These are phyloP conservation scores for Lepiota brunneoincarnata DNA, from an alignment of 768 basidiomycete genomes.

Conservation along the genomic window DNA sequence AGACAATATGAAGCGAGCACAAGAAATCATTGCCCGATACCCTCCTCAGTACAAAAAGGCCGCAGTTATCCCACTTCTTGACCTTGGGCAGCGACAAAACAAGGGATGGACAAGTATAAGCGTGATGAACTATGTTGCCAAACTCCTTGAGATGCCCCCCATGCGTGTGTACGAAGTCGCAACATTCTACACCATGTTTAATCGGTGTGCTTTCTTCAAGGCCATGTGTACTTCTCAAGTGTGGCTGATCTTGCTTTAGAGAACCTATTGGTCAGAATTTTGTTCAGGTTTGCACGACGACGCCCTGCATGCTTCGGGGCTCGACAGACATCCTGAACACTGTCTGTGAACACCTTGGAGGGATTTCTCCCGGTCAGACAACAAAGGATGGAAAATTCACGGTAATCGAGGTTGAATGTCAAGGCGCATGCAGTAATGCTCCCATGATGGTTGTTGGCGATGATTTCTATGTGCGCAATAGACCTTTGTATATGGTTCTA, in stretches of 20 bases:
- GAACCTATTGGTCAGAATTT: slow-evolving; percentile 94
- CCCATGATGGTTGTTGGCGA: slow-evolving; percentile 96
- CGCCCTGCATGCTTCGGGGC: slow-evolving; percentile 94
- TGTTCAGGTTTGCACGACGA: slow-evolving; percentile 98
- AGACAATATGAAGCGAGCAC: slow-evolving; percentile 80
- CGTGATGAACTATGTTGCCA: slow-evolving; percentile 98
- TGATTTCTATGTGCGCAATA: slow-evolving; percentile 83
- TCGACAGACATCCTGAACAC: slow-evolving; percentile 89
- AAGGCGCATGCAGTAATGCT: slow-evolving; percentile 97
- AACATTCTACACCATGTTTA: slow-evolving; percentile 99
- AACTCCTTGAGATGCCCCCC: slow-evolving; percentile 88
- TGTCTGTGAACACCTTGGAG: slow-evolving; percentile 78
- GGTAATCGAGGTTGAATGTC: slow-evolving; percentile 96
- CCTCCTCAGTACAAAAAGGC: slow-evolving; percentile 99
- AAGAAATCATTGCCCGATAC: slow-evolving; percentile 91
- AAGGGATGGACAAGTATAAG: slow-evolving; percentile 98
- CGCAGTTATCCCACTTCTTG: slow-evolving; percentile 93
- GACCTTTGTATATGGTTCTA: neutral
- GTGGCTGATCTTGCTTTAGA: slow-evolving; percentile 33
- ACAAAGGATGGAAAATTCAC: slow-evolving; percentile 97
- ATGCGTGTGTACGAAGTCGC: slow-evolving; percentile 99
- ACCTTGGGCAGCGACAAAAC: slow-evolving; percentile 96
- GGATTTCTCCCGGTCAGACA: slow-evolving; percentile 86
- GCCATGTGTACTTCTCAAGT: neutral
- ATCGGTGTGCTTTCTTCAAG: slow-evolving; percentile 56